phyloP scores from a whole-genome alignment of 192 early-diverging fungal genomes.

The Piromyces finnis region DNA sequence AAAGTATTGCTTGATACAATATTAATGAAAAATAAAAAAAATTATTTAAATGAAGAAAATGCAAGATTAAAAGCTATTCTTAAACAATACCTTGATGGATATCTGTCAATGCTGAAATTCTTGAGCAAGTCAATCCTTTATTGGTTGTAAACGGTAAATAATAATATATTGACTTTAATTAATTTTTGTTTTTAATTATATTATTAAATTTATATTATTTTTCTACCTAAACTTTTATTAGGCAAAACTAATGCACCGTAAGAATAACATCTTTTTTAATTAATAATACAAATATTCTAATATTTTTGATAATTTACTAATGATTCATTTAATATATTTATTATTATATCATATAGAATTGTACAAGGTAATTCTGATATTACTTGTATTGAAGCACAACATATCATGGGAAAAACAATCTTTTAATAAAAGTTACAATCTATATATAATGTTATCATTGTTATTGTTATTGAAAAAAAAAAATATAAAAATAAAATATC shows the following conservation, averaged over 20 bases:
- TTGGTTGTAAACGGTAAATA: constrained; percentile 32
- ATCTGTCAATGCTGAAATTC: constrained; percentile 22
- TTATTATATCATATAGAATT: too few relatives aligned
- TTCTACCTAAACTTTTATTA: background rate
- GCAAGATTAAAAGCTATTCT: constrained; percentile 21
- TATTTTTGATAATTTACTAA: too few relatives aligned
- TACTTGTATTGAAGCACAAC: background rate
- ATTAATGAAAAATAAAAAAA: constrained; percentile 20
- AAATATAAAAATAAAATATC: too few relatives aligned
- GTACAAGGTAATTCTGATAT: background rate
- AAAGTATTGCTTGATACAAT: constrained; percentile 28
- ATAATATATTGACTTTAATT: too few relatives aligned
- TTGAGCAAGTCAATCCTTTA: constrained; percentile 28
- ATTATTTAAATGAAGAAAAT: constrained; percentile 26
- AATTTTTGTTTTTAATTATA: too few relatives aligned
- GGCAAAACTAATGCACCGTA: background rate
- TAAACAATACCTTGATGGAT: constrained; percentile 45
- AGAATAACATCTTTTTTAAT: too few relatives aligned
- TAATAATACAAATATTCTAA: too few relatives aligned
- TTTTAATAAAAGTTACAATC: background rate
- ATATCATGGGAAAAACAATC: background rate
- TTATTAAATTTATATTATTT: too few relatives aligned
- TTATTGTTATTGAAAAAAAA: too few relatives aligned
- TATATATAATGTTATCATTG: too few relatives aligned
- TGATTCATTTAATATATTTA: too few relatives aligned